Conservation (phyloP, 116 monocot genomes). For the Papilionanthe hybrid region DNA sequence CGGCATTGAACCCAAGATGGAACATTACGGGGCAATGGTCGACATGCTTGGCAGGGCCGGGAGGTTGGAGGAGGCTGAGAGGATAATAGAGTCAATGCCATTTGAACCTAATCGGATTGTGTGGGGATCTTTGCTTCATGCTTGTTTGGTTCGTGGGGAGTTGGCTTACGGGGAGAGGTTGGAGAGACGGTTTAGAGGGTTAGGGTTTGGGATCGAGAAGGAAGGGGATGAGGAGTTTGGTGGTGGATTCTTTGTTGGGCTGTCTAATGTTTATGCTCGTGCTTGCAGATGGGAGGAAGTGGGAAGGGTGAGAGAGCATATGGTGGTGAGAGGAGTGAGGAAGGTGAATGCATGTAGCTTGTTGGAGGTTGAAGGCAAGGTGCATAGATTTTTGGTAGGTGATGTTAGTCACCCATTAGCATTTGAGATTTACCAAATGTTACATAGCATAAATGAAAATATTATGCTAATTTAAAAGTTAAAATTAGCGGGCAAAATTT, state of each 20-base stretch:
- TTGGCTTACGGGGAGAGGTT: background rate
- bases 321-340: conserved; percentile 31
- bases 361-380: conserved; percentile 25
- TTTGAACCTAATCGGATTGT: conserved; percentile 30
- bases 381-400: conserved; percentile 23
- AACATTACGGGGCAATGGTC: conserved; percentile 51
- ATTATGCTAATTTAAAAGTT: background rate
- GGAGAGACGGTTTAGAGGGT: conserved; percentile 10
- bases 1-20: conserved; percentile 26
- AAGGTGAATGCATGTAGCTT: conserved; percentile 38
- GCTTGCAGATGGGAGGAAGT: conserved; percentile 42
- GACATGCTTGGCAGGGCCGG: conserved; percentile 47
- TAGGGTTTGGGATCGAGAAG: conserved; percentile 6
- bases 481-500: no score
- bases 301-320: conserved; percentile 28
- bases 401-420: conserved; percentile 9
- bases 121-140: conserved; percentile 32
- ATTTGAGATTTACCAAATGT: conserved; percentile 4
- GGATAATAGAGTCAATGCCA: conserved; percentile 29
- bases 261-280: conserved; percentile 42
- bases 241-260: conserved; percentile 26
- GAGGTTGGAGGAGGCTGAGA: conserved; percentile 24
- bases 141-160: conserved; percentile 12
- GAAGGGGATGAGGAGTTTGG: background rate
- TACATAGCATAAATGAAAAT: background rate